phyloP scores from a whole-genome alignment of 192 early-diverging fungal genomes.

The Phlyctochytrium bullatum region DNA sequence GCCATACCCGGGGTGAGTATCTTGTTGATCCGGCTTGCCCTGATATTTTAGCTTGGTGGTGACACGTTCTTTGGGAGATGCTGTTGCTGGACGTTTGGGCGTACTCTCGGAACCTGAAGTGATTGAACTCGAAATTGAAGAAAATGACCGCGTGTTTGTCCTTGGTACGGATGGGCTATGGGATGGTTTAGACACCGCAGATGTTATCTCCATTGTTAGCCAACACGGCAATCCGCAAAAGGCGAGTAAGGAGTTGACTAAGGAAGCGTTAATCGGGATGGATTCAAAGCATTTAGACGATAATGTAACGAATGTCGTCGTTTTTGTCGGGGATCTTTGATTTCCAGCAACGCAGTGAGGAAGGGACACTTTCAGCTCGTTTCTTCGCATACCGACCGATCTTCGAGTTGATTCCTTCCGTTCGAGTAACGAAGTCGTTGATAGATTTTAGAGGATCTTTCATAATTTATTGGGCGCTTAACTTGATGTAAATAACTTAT shows the following conservation, averaged over 20 bases:
- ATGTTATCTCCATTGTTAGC: constrained; percentile 27
- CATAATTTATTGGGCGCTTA: too few relatives aligned
- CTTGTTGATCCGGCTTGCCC: constrained; percentile 5
- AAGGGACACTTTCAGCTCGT: too few relatives aligned
- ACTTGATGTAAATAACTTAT: too few relatives aligned
- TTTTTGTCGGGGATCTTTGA: too few relatives aligned
- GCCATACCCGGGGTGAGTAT: constrained; percentile 54
- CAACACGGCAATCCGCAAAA: constrained; percentile 17
- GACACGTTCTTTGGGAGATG: constrained; percentile 50
- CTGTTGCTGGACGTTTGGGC: constrained; percentile 40
- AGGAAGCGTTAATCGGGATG: constrained; percentile 37
- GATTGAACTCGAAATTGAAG: constrained; percentile 20
- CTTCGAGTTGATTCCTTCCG: too few relatives aligned
- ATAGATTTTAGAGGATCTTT: too few relatives aligned
- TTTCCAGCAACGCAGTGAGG: too few relatives aligned
- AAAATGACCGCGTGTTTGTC: constrained; percentile 37
- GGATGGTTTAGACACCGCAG: constrained; percentile 42
- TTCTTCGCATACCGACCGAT: too few relatives aligned
- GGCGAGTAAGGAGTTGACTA: constrained; percentile 33
- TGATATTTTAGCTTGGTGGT: constrained; percentile 26
- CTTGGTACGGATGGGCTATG: constrained; percentile 55
- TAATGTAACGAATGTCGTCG: constrained; percentile 50
- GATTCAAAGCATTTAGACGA: constrained; percentile 47
- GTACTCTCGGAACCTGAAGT: constrained; percentile 49
- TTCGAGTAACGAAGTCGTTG: too few relatives aligned